Evolutionary conservation across 202 grass and related monocot genomes (phyloP).

Genomic region (Sporobolus alterniflorus): DNA sequence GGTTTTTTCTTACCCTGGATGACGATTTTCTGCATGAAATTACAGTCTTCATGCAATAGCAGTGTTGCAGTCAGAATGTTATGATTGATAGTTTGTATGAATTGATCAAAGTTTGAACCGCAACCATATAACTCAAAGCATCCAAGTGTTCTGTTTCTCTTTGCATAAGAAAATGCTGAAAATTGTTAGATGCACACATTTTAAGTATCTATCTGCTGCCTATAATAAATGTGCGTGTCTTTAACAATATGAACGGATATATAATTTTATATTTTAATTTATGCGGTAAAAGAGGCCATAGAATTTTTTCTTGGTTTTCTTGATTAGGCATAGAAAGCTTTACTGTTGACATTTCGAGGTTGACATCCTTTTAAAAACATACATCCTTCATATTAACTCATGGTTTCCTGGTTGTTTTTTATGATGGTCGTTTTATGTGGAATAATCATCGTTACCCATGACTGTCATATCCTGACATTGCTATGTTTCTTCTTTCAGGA

Average conservation of each 20-base stretch:
- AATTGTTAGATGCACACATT: neutral
- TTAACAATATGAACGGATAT: neutral
- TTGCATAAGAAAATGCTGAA: conserved; percentile 20
- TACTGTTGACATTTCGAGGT: neutral
- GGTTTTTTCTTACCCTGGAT: conserved; percentile 53
- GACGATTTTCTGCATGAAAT: conserved; percentile 28
- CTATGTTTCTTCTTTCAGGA: conserved; percentile 48
- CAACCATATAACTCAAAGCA: neutral
- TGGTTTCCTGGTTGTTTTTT: conserved; percentile 12
- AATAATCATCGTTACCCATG: neutral
- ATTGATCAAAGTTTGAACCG: neutral
- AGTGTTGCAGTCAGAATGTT: neutral
- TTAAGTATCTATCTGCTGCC: neutral
- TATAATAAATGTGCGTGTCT: neutral
- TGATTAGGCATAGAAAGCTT: neutral
- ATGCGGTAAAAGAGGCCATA: neutral
- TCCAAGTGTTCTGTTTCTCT: conserved; percentile 24
- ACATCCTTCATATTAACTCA: conserved; percentile 3
- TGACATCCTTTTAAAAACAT: neutral
- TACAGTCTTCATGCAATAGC: neutral
- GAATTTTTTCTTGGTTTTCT: conserved; percentile 17
- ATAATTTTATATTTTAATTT: neutral
- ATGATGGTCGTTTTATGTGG: neutral
- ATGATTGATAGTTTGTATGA: neutral
- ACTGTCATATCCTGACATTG: conserved; percentile 28